These are phyloP conservation scores for Juglanconis sp. DNA, from an alignment of 2,329 filamentous ascomycete genomes.

Conservation along the genomic window DNA sequence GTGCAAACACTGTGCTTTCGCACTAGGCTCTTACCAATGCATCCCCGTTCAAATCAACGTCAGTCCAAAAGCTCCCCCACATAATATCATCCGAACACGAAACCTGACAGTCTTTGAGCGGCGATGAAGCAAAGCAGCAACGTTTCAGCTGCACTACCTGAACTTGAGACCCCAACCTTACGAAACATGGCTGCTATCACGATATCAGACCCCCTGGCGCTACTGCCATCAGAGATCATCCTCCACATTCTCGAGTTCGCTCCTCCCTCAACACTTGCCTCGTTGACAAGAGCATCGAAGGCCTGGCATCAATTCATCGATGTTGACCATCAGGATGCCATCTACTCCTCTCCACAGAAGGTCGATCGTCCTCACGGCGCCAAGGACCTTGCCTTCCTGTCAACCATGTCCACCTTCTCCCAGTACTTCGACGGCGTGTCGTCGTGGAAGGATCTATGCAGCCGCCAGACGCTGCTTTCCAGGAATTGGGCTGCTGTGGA, in stretches of 20 bases:
- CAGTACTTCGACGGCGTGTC: slow-evolving; percentile 30
- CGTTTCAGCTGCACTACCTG: no score
- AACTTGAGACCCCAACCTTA: no score
- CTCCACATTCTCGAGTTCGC: slow-evolving; percentile 22
- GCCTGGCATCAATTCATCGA: slow-evolving; percentile 24
- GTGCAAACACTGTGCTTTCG: no score
- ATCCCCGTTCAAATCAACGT: no score
- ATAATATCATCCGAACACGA: no score
- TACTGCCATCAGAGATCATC: slow-evolving; percentile 22
- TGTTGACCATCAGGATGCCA: slow-evolving; percentile 18
- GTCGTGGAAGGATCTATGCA: slow-evolving; percentile 44
- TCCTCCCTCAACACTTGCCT: slow-evolving; percentile 14
- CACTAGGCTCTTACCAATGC: no score
- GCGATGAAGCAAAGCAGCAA: no score
- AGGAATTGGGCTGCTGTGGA: slow-evolving; percentile 33
- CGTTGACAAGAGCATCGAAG: slow-evolving; percentile 15
- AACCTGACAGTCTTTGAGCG: no score
- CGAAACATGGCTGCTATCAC: background rate
- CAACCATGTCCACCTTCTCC: slow-evolving; percentile 26
- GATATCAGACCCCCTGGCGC: slow-evolving; percentile 17
- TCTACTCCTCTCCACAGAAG: slow-evolving; percentile 17
- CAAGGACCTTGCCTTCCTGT: slow-evolving; percentile 7
- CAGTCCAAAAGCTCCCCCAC: no score
- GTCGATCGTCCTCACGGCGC: background rate
- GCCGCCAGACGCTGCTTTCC: slow-evolving; percentile 35